Base-by-base conservation (phyloP, 306 rosid genomes). In the Morella rubra region DNA sequence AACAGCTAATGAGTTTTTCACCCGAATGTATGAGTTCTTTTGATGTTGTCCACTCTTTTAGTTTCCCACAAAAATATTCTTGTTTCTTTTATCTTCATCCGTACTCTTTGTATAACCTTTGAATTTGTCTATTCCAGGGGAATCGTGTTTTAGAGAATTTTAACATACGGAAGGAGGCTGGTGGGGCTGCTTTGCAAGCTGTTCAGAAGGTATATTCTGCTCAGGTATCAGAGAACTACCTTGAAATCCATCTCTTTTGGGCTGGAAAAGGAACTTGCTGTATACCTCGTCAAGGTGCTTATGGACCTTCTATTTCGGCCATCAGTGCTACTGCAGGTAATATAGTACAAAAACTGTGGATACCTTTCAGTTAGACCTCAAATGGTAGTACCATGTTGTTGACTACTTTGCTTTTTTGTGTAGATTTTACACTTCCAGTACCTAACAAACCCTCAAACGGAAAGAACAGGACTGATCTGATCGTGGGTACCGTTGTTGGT, bases 261-360 rank as follows among this genome's bases (percentile, higher is more conserved):
- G 96, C 94, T 19, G 98, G 98, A 53, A 93, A 93, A 78, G 98
- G 98, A 45, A 90, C 94, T 60, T 91, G 96, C 52, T 90, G 96
- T 74, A 77, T 91, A 58, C 96, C 95, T 64, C 8, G 0, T 13
- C 89, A 73, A 71, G 93, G 90, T 73, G 79, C 88, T 51, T 90
- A 86, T 77, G 98, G 98, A 4, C 97, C 98, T 79, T 69, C 87
- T 74, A 75, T 93, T 85, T 89, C 89, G 67, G 97, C 95, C 76
- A 85, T 93, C 79, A 90, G 87, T 32, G 91, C 95, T 27, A 83
- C 69, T 45, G 90, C 97, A 83, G 89, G 98, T 93, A 84, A 84
- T 56, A 70, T 75, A 40, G 6, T 7, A n/a, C 73, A 72, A 44
- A 13, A 8, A 24, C 7, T 27, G 1, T 32, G 16, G 16, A 49